Evolutionary conservation across 768 basidiomycete genomes (phyloP), one percentile per base, ranked within the genome.

Genomic region (Leccinum disarticulatum): DNA sequence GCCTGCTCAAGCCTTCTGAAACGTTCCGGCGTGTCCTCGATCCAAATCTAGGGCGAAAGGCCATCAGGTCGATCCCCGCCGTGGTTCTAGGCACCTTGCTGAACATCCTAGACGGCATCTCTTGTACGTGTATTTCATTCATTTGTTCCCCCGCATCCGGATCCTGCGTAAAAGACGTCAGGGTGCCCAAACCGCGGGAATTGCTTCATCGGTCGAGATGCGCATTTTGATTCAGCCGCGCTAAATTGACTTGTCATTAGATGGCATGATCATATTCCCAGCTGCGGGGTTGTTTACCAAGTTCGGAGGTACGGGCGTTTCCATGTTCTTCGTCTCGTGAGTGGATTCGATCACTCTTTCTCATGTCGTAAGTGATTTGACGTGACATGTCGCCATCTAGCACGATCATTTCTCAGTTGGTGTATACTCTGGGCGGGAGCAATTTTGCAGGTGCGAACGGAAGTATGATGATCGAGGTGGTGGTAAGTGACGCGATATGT

Each of bases 381-480:
- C 54, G 58, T n/a, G 11, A 19, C 33, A 4, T 56, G 15, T 19
- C 50, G 4, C 17, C 59, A 50, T 65, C 17, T 64, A 88, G 87
- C 6, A 83, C 92, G 28, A 77, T 93, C 54, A 71, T 96, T 36
- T 79, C 94, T 0, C 96, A 98, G 69, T 75, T 97, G 25, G 83
- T 89, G 0, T 98, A 93, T 73, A 88, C 90, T 1, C 73, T 87
- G 9, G 95, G 94, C 5, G 96, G 91, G 4, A 94, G 90, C 64
- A 87, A 87, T 25, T 97, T 99, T 72, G 86, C 86, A 9, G 92
- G 91, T 53, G 93, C 89, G 2, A 95, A 93, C 74, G 93, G 91
- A 6, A 93, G 91, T 63, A 94, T 95, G 94, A 97, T 98, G 94
- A 98, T 99, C 61, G 96, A 98, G 75, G 93, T 95, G 11, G 95